phyloP scores from a whole-genome alignment of 2,329 filamentous ascomycete genomes.

The Truncatella angustata region DNA sequence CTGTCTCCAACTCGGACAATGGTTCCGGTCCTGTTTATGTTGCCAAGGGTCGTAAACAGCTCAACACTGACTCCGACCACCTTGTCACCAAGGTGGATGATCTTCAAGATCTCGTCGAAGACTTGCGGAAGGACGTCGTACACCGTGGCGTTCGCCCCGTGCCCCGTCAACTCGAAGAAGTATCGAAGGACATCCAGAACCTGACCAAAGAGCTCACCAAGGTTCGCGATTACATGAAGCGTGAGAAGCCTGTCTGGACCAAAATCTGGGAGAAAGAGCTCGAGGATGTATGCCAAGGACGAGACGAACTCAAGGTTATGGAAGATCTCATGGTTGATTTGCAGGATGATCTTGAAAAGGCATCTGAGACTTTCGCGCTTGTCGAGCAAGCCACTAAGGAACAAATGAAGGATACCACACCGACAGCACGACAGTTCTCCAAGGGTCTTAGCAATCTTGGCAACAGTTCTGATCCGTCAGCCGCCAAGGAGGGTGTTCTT shows the following conservation, averaged over 20 bases:
- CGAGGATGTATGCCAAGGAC: slow-evolving; percentile 91
- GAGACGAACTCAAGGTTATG: slow-evolving; percentile 92
- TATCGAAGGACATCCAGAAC: slow-evolving; percentile 81
- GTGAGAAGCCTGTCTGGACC: slow-evolving; percentile 95
- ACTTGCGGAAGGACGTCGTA: slow-evolving; percentile 96
- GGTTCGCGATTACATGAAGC: slow-evolving; percentile 87
- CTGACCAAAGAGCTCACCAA: slow-evolving; percentile 87
- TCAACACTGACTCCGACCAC: slow-evolving; percentile 83
- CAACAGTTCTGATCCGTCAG: slow-evolving; percentile 64
- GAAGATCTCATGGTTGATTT: slow-evolving; percentile 92
- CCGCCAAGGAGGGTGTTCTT: slow-evolving; percentile 87
- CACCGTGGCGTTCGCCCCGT: slow-evolving; percentile 86
- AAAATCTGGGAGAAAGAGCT: slow-evolving; percentile 99
- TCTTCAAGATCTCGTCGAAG: slow-evolving; percentile 94
- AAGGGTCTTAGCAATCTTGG: slow-evolving; percentile 53
- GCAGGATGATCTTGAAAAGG: slow-evolving; percentile 93
- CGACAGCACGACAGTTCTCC: slow-evolving; percentile 48
- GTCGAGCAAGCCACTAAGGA: slow-evolving; percentile 99
- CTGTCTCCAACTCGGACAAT: slow-evolving; percentile 69
- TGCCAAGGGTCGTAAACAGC: slow-evolving; percentile 78
- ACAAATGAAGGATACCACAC: slow-evolving; percentile 78
- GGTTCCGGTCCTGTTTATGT: slow-evolving; percentile 85
- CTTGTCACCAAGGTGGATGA: slow-evolving; percentile 93
- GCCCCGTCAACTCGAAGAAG: slow-evolving; percentile 83
- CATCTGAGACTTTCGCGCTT: slow-evolving; percentile 85